Conservation (phyloP, 2,329 filamentous ascomycete species). For the Phyllosticta citribraziliensis region DNA sequence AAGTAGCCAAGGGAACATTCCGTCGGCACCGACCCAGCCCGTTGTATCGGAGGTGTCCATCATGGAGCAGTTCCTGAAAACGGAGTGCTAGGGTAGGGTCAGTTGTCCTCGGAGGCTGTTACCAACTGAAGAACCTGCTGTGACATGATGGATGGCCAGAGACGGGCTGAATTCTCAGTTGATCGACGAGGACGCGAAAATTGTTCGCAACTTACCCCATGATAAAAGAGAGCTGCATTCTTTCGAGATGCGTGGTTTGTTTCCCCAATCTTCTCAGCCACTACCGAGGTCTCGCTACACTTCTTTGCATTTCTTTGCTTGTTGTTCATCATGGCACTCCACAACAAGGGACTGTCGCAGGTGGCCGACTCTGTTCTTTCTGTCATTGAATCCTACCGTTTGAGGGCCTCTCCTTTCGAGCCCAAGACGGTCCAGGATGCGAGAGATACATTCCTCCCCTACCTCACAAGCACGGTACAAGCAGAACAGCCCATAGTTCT, state of each 20-base stretch:
- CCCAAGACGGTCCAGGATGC: slow-evolving; percentile 5
- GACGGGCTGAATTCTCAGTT: neutral
- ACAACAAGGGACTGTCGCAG: neutral
- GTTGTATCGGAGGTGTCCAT: neutral
- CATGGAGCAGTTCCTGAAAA: neutral
- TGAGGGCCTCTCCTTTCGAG: slow-evolving; percentile 8
- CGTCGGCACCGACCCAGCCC: neutral
- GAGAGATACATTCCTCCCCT: slow-evolving; percentile 7
- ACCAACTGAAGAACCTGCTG: neutral
- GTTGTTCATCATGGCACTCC: neutral
- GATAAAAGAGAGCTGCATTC: neutral
- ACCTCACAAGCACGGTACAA: slow-evolving; percentile 16
- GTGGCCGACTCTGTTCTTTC: slow-evolving; percentile 3
- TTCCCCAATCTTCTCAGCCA: neutral
- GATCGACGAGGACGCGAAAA: neutral
- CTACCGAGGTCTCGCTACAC: neutral
- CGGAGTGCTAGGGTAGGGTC: neutral
- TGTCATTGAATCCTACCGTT: slow-evolving; percentile 8
- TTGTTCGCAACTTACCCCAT: neutral
- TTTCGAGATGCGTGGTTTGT: neutral
- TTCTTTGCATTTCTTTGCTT: neutral
- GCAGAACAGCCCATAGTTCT: slow-evolving; percentile 19
- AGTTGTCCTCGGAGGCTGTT: neutral
- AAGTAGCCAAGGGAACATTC: neutral
- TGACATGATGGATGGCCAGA: neutral